A percentile compares a stretch with the other conserved stretches of the same genome.
Evolutionary conservation across 2,329 filamentous ascomycete genomes (phyloP).

Genomic region (Triangularia verruculosa): DNA sequence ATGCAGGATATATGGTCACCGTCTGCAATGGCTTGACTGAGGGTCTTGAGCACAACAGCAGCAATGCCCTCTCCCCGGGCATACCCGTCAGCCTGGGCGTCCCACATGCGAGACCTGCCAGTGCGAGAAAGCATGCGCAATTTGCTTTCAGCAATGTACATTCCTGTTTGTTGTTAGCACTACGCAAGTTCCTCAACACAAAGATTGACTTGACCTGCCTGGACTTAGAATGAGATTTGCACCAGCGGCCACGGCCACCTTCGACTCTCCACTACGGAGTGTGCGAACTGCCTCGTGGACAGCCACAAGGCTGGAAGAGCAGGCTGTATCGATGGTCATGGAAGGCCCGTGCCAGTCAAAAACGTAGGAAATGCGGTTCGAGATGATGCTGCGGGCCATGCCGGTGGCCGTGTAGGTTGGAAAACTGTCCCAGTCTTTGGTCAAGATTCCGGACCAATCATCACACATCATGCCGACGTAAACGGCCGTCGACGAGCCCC

Average conservation of each 20-base stretch:
- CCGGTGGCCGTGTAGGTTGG: conserved; percentile 35
- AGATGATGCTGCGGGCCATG: conserved; percentile 34
- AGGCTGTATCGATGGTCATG: conserved; percentile 20
- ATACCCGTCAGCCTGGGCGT: conserved; percentile 49
- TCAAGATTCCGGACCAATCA: not conserved
- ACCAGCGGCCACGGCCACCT: conserved; percentile 34
- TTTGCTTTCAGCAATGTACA: conserved; percentile 25
- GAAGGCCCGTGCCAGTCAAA: conserved; percentile 16
- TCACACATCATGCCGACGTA: not conserved
- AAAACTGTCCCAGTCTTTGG: not conserved
- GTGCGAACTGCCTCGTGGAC: conserved; percentile 6
- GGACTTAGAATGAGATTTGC: conserved; percentile 34
- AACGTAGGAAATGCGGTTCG: conserved; percentile 14
- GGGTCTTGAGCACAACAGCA: conserved; percentile 45
- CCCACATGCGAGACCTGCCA: conserved; percentile 41
- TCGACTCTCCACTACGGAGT: conserved; percentile 29
- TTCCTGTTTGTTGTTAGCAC: too few relatives aligned
- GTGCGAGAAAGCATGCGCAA: conserved; percentile 38
- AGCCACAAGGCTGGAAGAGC: conserved; percentile 12
- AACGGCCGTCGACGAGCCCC: not conserved
- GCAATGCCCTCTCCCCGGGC: conserved; percentile 50
- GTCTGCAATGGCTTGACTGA: conserved; percentile 44
- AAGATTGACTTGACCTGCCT: conserved; percentile 32
- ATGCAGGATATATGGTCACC: conserved; percentile 40
- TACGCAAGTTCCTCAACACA: too few relatives aligned